phyloP scores from a whole-genome alignment of 805 yeast genomes.

The Candida ovalis region DNA sequence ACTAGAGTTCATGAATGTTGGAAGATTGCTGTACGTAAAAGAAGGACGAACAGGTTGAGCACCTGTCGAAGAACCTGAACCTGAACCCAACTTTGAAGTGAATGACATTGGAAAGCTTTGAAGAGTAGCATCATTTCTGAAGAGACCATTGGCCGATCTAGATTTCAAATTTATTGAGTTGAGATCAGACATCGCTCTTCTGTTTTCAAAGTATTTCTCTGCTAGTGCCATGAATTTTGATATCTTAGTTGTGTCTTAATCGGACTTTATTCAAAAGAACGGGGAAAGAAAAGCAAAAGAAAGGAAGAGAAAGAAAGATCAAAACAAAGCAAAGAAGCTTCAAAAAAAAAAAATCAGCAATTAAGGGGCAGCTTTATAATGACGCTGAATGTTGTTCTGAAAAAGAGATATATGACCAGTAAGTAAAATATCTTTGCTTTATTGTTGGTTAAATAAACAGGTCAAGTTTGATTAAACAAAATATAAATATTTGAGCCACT shows the following conservation, averaged over 20 bases:
- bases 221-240: not conserved
- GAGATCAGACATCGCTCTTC: constrained; percentile 1
- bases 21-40: constrained; percentile 16
- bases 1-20: constrained; percentile 13
- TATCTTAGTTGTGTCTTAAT: not conserved
- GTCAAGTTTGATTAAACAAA: too few relatives aligned
- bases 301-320: not conserved
- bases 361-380: not conserved
- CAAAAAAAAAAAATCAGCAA: not conserved
- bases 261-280: not conserved
- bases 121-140: not conserved
- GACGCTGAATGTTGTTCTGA: too few relatives aligned
- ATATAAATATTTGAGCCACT: too few relatives aligned
- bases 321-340: not conserved
- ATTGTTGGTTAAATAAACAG: too few relatives aligned
- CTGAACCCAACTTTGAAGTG: constrained; percentile 8
- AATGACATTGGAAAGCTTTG: not conserved
- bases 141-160: not conserved
- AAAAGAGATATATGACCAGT: too few relatives aligned
- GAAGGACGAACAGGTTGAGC: constrained; percentile 12
- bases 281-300: not conserved
- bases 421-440: too few relatives aligned
- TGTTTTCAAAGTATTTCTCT: constrained; percentile 1
- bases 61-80: constrained; percentile 10
- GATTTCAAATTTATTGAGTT: not conserved